Conservation (phyloP, 345 rosid species). For the Eucalyptus regnans region DNA sequence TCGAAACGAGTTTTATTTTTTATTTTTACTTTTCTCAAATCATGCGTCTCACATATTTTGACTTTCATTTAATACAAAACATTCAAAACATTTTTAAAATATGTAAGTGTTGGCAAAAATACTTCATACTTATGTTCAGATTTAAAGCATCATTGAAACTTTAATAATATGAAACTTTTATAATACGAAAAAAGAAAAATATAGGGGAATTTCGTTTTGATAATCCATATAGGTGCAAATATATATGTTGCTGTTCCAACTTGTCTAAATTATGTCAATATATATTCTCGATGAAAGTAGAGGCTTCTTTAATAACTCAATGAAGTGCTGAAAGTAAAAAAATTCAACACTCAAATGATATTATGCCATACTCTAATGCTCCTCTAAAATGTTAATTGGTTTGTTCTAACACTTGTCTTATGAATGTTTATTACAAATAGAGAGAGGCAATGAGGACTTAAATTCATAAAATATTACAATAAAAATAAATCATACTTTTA, state of each 20-base stretch:
- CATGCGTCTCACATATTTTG: too few species aligned
- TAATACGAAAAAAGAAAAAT: too few species aligned
- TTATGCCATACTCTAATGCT: background rate
- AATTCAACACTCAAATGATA: background rate
- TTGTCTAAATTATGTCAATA: background rate
- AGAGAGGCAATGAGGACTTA: background rate
- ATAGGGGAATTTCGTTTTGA: background rate
- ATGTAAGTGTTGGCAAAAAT: background rate
- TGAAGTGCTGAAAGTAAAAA: background rate
- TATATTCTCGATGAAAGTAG: too few species aligned
- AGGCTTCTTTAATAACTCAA: background rate
- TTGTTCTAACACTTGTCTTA: background rate
- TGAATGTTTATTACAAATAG: background rate
- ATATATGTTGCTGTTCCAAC: background rate
- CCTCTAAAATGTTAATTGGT: background rate
- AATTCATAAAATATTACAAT: too few species aligned
- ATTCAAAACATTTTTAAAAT: too few species aligned
- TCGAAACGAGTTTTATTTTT: too few species aligned
- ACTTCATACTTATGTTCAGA: background rate
- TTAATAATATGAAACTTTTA: background rate
- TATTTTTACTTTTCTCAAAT: too few species aligned
- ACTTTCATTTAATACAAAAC: too few species aligned
- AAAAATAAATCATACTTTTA: background rate
- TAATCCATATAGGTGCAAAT: too few species aligned
- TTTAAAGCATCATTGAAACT: background rate